phyloP scores from a whole-genome alignment of 768 basidiomycete species.

The Rhodotorula toruloides region DNA sequence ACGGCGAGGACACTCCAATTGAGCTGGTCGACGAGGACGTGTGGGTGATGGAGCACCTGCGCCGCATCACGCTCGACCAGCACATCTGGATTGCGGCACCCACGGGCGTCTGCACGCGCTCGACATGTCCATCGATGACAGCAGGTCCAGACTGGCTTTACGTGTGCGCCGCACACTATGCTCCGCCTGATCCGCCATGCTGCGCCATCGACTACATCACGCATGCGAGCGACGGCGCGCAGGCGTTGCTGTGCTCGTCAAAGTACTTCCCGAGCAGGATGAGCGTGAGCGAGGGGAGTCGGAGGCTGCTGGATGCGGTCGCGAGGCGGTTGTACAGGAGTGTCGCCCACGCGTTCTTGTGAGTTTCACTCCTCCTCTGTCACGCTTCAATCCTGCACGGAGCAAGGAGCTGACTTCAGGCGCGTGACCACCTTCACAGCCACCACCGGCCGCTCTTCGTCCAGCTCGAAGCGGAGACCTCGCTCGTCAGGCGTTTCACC shows the following conservation, averaged over 20 bases:
- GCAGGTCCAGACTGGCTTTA: constrained; percentile 92
- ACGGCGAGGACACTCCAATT: constrained; percentile 45
- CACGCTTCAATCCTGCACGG: constrained; percentile 63
- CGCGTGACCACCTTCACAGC: neutral
- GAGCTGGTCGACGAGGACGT: constrained; percentile 72
- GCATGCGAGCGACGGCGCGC: constrained; percentile 88
- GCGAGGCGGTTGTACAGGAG: constrained; percentile 87
- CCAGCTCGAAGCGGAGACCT: constrained; percentile 44
- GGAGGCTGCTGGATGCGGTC: constrained; percentile 78
- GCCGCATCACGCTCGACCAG: constrained; percentile 81
- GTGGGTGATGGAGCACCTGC: constrained; percentile 71
- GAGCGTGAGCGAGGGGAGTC: constrained; percentile 56
- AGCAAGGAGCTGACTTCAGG: neutral
- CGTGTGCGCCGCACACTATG: constrained; percentile 66
- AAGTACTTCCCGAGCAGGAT: constrained; percentile 59
- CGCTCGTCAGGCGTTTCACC: constrained; percentile 46
- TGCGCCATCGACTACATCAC: constrained; percentile 95
- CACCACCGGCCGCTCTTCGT: constrained; percentile 10
- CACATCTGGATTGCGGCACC: constrained; percentile 77
- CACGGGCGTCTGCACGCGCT: neutral
- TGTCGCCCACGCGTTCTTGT: constrained; percentile 86
- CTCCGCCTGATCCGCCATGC: constrained; percentile 61
- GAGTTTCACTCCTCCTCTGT: constrained; percentile 66
- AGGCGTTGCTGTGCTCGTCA: constrained; percentile 81
- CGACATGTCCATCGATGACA: constrained; percentile 88